Evolutionary conservation across 352 stramenopile genomes (phyloP), one percentile per base, ranked within the genome.

Genomic region (Phytopythium cucurbitacearum): DNA sequence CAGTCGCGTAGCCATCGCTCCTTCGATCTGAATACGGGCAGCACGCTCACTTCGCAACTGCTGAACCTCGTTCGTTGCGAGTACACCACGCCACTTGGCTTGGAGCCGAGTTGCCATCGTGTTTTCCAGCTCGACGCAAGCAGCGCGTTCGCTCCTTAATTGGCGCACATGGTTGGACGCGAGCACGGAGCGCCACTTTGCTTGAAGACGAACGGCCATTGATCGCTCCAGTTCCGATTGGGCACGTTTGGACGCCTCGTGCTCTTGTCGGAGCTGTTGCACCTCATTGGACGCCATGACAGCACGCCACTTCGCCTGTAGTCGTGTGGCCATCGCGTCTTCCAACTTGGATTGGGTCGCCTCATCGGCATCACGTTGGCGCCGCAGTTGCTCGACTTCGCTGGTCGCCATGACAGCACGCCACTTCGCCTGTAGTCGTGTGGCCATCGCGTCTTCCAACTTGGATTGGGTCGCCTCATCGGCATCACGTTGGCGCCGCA

Each of bases 141-240:
- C 32, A 34, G 40, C 10, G 12, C 56, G 48, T 12, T 59, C 39
- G 0, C 40, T 40, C 16, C 53, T 33, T 12, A 50, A 45, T 34
- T 32, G 15, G 1, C 39, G 11, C 44, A 58, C 49, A 34, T 58
- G 32, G 15, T 58, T 49, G 3, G 37, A 58, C 28, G 56, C 56
- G 7, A 43, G 21, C 39, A 59, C 42, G 7, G 37, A 45, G 21
- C 60, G 54, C 64, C 64, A 73, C 11, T 36, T 43, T 39, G 60
- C 56, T 62, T 73, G 64, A 28, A 73, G 53, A n/a, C 48, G 55
- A 4, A 64, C 45, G 3, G 60, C 64, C 64, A 69, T 69, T 3
- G 43, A 40, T 15, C 43, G 53, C 33, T 75, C 52, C 0, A 61
- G 46, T 12, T 56, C 41, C 16, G 21, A 11, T 41, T 49, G 36